Percentiles rank a stretch among this genome's conserved stretches.
Evolutionary conservation across 371 early-diverging fungal species (phyloP).

Genomic region (Basidiobolus meristosporus): DNA sequence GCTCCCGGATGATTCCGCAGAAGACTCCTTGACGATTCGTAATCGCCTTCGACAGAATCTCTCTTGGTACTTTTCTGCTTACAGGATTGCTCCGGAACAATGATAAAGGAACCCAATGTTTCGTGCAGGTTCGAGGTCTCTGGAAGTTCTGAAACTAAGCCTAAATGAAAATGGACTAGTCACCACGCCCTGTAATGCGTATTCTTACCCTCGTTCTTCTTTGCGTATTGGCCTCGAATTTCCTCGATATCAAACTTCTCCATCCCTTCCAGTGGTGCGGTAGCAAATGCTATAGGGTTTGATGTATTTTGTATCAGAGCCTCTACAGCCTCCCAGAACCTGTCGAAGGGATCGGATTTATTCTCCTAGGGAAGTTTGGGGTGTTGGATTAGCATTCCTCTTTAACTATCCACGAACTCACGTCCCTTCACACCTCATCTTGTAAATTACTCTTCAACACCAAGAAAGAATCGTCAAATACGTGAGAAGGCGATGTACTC

Average conservation of each 20-base stretch:
- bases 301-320: constrained; percentile 48
- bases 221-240: neutral
- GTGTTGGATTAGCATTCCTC: too few species aligned
- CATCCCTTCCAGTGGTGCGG: constrained; percentile 35
- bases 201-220: neutral
- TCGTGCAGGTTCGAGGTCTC: neutral
- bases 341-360: constrained; percentile 56
- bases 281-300: constrained; percentile 54
- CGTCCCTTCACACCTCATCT: too few species aligned
- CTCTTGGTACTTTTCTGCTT: neutral
- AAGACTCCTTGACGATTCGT: neutral
- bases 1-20: neutral
- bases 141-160: neutral
- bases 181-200: too few species aligned
- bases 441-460: too few species aligned
- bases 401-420: too few species aligned
- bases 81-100: neutral
- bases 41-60: neutral
- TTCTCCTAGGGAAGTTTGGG: constrained; percentile 16
- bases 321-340: constrained; percentile 63
- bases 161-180: too few species aligned
- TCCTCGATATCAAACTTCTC: constrained; percentile 11
- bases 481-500: too few species aligned
- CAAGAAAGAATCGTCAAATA: too few species aligned
- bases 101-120: neutral